Conservation (phyloP, 2,329 filamentous ascomycete genomes). For the Neofusicoccum kwambonambiense region DNA sequence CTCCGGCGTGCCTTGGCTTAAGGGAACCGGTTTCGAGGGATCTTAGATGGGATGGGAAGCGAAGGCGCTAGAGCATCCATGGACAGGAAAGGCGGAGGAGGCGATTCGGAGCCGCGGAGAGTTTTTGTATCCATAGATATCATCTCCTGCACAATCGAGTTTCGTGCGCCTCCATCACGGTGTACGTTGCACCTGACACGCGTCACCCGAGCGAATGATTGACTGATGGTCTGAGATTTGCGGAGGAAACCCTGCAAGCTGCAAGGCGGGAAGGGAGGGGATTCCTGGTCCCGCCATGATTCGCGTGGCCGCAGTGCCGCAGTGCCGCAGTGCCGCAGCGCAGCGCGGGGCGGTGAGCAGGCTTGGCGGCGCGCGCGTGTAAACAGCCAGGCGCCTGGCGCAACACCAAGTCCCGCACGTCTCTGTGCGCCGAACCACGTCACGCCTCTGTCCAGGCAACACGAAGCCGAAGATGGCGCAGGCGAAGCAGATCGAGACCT, state of each 20-base stretch:
- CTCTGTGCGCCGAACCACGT: background rate
- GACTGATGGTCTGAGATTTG: conserved; percentile 6
- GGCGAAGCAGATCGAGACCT: conserved; percentile 47
- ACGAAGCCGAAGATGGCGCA: conserved; percentile 38
- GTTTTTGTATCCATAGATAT: conserved; percentile 12
- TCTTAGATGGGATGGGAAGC: conserved; percentile 9
- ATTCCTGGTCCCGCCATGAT: background rate
- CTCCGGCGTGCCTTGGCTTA: conserved; percentile 12
- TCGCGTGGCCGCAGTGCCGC: background rate
- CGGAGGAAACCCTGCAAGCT: conserved; percentile 9
- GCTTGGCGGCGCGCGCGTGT: background rate
- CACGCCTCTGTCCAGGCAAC: background rate
- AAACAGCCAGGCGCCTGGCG: conserved; percentile 14
- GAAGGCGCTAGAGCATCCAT: conserved; percentile 11
- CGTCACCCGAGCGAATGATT: background rate
- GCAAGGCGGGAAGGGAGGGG: background rate
- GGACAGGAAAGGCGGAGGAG: conserved; percentile 3
- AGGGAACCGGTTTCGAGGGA: conserved; percentile 7
- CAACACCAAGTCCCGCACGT: background rate
- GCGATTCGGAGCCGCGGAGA: conserved; percentile 1
- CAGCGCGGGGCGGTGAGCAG: background rate
- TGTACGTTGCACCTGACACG: conserved; percentile 1
- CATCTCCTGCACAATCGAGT: conserved; percentile 12
- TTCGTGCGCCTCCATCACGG: conserved; percentile 2
- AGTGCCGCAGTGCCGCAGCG: too few species aligned